Evolutionary conservation across 768 basidiomycete genomes (phyloP).

Genomic region (Podaxis carcinomalis): DNA sequence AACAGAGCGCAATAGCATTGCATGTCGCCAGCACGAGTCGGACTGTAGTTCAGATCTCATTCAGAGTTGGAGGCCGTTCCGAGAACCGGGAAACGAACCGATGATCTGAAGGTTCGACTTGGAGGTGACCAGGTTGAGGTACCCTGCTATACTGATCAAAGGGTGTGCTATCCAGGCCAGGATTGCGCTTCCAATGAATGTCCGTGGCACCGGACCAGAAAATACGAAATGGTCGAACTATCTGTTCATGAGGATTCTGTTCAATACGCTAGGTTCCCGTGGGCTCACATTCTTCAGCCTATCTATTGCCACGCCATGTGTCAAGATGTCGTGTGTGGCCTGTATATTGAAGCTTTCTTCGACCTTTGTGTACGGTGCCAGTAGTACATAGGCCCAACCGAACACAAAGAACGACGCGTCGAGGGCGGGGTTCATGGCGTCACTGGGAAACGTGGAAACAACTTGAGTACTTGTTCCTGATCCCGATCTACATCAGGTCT

Average conservation of each 20-base stretch:
- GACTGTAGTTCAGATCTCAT: conserved; percentile 38
- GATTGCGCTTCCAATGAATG: conserved; percentile 74
- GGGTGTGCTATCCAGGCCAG: conserved; percentile 59
- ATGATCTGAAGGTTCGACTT: conserved; percentile 72
- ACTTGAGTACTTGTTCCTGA: neutral
- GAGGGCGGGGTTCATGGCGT: conserved; percentile 24
- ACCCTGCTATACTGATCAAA: conserved; percentile 35
- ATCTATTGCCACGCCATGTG: conserved; percentile 54
- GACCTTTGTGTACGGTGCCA: conserved; percentile 91
- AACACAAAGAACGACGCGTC: conserved; percentile 49
- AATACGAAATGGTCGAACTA: conserved; percentile 91
- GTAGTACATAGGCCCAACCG: conserved; percentile 63
- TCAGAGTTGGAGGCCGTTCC: neutral
- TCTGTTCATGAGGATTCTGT: conserved; percentile 9
- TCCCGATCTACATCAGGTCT: too few species aligned
- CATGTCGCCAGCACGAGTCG: conserved; percentile 66
- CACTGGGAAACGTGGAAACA: neutral
- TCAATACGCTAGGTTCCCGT: neutral
- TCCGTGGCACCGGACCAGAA: conserved; percentile 85
- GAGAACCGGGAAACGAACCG: conserved; percentile 37
- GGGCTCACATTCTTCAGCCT: conserved; percentile 47
- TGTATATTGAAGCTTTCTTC: conserved; percentile 97
- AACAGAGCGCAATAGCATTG: conserved; percentile 59
- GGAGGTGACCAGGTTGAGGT: conserved; percentile 37
- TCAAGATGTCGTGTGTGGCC: conserved; percentile 81